A percentile compares a stretch with the other conserved stretches of the same genome.
Conservation (phyloP, 495 filamentous ascomycete species). For the Neurospora hispaniola region DNA sequence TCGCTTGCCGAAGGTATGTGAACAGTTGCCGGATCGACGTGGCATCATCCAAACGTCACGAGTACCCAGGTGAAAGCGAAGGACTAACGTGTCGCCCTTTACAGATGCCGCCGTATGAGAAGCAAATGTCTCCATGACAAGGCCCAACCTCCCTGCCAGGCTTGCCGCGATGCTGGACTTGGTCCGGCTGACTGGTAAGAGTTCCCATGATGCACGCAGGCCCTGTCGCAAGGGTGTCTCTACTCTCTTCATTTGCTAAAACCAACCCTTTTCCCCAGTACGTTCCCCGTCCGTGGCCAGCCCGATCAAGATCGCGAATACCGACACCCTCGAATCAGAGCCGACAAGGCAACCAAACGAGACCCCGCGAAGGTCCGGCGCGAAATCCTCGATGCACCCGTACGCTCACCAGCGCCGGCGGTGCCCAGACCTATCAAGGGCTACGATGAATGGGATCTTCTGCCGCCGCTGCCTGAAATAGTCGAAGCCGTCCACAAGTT, state of each 20-base stretch:
- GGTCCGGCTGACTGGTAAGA: slow-evolving; percentile 32
- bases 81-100: not conserved
- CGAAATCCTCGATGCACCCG: slow-evolving; percentile 21
- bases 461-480: slow-evolving; percentile 30
- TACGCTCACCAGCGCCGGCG: slow-evolving; percentile 12
- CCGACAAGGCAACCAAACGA: slow-evolving; percentile 29
- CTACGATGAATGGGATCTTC: slow-evolving; percentile 33
- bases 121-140: slow-evolving; percentile 40
- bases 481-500: slow-evolving; percentile 36
- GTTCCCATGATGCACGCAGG: not conserved
- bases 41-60: not conserved
- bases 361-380: slow-evolving; percentile 28
- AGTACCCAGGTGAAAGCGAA: not conserved
- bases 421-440: slow-evolving; percentile 15
- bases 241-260: not conserved
- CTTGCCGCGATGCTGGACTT: slow-evolving; percentile 33
- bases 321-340: slow-evolving; percentile 34
- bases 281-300: slow-evolving; percentile 35
- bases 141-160: slow-evolving; percentile 30
- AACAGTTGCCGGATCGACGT: slow-evolving; percentile 5
- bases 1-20: slow-evolving; percentile 39
- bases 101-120: slow-evolving; percentile 39
- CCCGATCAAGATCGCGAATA: slow-evolving; percentile 34
- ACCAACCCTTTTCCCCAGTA: slow-evolving; percentile 12
- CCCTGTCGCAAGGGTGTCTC: not conserved